Percentiles rank a stretch among this genome's conserved stretches.
Evolutionary conservation across 1,284 basidiomycete species (phyloP).

Genomic region (Mycosarcoma maydis): DNA sequence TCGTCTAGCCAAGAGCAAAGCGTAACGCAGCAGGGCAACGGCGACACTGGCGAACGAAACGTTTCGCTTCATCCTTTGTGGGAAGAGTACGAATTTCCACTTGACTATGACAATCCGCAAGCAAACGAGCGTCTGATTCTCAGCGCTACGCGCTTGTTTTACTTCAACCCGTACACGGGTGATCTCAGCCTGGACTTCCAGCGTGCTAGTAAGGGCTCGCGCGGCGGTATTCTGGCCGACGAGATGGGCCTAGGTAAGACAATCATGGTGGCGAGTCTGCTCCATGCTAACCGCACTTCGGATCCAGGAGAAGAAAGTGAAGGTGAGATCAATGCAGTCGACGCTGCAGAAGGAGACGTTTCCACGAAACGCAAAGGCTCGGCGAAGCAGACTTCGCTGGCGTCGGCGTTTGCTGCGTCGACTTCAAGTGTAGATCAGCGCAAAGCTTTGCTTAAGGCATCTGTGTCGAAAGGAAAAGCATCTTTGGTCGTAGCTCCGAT

Average conservation of each 20-base stretch:
- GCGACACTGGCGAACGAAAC: constrained; percentile 5
- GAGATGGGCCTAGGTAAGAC: constrained; percentile 93
- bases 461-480: constrained; percentile 64
- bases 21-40: constrained; percentile 17
- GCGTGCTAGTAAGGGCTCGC: constrained; percentile 78
- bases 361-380: constrained; percentile 13
- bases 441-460: constrained; percentile 36
- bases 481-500: constrained; percentile 94
- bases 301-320: constrained; percentile 34
- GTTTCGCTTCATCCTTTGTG: constrained; percentile 87
- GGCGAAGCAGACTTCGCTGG: constrained; percentile 55
- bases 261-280: constrained; percentile 90
- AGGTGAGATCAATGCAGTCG: constrained; percentile 21
- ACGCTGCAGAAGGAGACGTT: constrained; percentile 13
- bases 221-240: constrained; percentile 87
- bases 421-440: constrained; percentile 16
- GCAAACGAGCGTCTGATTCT: constrained; percentile 40
- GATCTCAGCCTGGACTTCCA: constrained; percentile 90
- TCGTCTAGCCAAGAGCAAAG: background rate
- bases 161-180: constrained; percentile 72
- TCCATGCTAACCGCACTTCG: constrained; percentile 75
- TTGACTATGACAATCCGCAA: constrained; percentile 47
- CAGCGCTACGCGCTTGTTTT: constrained; percentile 45
- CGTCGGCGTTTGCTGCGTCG: constrained; percentile 51
- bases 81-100: constrained; percentile 76